Conservation (phyloP, 2,329 filamentous ascomycete genomes). For the Colletotrichum sp. region DNA sequence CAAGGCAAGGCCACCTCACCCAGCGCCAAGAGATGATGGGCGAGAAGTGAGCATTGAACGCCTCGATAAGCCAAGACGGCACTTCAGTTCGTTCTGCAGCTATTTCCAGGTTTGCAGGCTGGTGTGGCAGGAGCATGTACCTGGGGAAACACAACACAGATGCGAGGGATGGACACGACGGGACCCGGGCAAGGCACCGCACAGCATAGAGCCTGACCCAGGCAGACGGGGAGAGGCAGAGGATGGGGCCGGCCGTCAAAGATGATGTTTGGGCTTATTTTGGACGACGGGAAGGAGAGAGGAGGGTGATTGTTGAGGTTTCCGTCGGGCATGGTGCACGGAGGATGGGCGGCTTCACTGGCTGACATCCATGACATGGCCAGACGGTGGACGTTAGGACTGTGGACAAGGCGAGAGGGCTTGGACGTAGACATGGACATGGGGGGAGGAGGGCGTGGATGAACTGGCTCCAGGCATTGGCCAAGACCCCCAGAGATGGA, state of each 20-base stretch:
- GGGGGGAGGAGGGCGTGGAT: constrained; percentile 3
- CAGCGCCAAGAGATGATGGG: not conserved
- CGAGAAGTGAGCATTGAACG: not conserved
- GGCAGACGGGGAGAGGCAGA: constrained; percentile 5
- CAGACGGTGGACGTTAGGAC: constrained; percentile 5
- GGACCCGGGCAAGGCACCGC: not conserved
- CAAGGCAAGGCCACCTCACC: not conserved
- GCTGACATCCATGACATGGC: not conserved
- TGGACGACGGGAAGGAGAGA: not conserved
- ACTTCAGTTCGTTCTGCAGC: not conserved
- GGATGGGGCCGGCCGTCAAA: constrained; percentile 2
- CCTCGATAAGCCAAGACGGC: not conserved
- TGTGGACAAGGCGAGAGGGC: not conserved
- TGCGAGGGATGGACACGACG: not conserved
- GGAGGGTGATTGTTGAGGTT: constrained; percentile 10
- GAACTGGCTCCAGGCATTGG: constrained; percentile 3
- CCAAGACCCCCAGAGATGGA: not conserved
- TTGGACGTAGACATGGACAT: not conserved
- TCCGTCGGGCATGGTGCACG: not conserved
- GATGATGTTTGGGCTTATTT: constrained; percentile 16
- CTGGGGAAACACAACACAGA: not conserved
- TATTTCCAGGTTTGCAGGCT: not conserved
- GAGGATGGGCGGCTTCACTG: not conserved
- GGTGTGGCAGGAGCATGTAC: not conserved
- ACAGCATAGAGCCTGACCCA: constrained; percentile 6